Evolutionary conservation across 1,284 basidiomycete genomes (phyloP), one percentile per base, ranked within the genome.

Genomic region (Bothia castanella): DNA sequence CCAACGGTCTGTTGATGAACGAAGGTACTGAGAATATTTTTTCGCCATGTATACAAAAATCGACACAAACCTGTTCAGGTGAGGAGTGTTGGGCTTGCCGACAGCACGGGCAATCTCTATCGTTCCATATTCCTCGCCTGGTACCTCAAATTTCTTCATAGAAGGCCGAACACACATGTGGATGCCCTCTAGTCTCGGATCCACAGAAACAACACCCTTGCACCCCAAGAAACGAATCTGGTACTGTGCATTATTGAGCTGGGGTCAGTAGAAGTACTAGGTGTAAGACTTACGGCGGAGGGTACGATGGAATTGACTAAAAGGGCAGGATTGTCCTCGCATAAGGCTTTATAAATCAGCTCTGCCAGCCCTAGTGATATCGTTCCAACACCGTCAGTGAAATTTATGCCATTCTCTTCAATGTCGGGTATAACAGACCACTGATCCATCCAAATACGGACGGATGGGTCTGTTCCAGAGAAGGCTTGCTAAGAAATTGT

Each of bases 301-400:
- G 85, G 85, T 47, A 74, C 66, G 12, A 79, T 54, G 1, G 68
- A 57, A 38, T 66, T 59, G 31, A 56, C 47, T 16, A 65, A 61
- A 35, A 66, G 69, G 27, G 71, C 66, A 19, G 69, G 64, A 37
- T 76, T 75, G 29, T 66, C 70, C 23, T 67, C 61, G 45, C 80
- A 79, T 14, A 87, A 62, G 2, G 72, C 73, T 7, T 59, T 56
- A 77, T 81, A 88, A 41, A 92, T 83, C 58, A 66, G 62, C 42
- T 80, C 63, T 0, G 75, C 80, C 6, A 91, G 71, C 27, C 69
- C 68, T 20, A 68, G 67, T 0, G 87, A 87, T 46, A 91, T 87
- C 1, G 84, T 89, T 1, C 89, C 89, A 19, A 83, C 76, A 32
- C 89, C 89, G 57, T 91, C 88, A 0, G 87, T 89, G 61, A 85